Conservation (phyloP, 176 grass and related monocot genomes). For the Aegilops bicornis region DNA sequence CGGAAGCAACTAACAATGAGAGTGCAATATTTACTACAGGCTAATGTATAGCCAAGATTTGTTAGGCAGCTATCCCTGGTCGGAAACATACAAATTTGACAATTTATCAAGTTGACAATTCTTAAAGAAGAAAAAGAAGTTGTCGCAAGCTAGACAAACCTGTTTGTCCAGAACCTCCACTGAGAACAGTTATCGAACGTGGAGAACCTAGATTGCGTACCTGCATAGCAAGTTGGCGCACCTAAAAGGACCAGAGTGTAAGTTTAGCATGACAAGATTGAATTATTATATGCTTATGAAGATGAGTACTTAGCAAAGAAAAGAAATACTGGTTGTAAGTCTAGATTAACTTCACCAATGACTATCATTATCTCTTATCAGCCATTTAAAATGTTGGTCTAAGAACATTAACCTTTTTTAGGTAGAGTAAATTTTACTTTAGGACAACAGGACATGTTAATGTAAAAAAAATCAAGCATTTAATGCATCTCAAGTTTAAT, state of each 20-base stretch:
- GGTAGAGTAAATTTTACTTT: constrained; percentile 2
- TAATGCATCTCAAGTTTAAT: neutral
- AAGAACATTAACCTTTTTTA: neutral
- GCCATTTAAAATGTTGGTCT: neutral
- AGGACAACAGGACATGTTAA: neutral
- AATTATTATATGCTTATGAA: constrained; percentile 6
- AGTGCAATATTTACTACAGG: neutral
- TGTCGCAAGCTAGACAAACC: constrained; percentile 46
- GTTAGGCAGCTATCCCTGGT: neutral
- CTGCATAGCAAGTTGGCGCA: constrained; percentile 68
- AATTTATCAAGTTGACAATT: neutral
- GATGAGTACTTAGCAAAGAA: neutral
- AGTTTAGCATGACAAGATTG: constrained; percentile 26
- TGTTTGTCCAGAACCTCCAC: constrained; percentile 69
- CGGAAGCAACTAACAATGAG: neutral
- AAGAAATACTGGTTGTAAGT: neutral
- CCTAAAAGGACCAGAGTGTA: constrained; percentile 40
- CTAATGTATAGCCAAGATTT: neutral
- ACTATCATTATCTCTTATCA: neutral
- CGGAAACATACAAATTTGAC: neutral
- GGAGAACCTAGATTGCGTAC: constrained; percentile 50
- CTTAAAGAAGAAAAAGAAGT: neutral
- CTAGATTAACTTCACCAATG: neutral
- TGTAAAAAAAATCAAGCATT: neutral
- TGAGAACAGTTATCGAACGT: constrained; percentile 67